These are phyloP conservation scores for Cryptosporidium canis DNA, from an alignment of 169 alveolate species.

Conservation along the genomic window DNA sequence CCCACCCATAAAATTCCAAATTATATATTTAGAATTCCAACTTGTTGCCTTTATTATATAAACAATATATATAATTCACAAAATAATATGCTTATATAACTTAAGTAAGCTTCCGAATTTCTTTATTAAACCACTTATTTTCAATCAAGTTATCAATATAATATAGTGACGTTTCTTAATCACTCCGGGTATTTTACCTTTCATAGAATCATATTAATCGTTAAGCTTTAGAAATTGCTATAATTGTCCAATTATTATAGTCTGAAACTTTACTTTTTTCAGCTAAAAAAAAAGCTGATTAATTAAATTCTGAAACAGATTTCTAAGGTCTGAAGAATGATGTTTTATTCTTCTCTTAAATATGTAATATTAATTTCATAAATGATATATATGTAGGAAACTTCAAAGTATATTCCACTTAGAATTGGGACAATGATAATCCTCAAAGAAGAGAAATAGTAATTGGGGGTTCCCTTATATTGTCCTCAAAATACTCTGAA, in stretches of 20 bases:
- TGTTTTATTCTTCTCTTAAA: neutral
- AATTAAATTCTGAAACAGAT: neutral
- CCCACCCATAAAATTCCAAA: constrained; percentile 72
- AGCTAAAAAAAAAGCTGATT: neutral
- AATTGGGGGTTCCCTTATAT: neutral
- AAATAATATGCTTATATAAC: neutral
- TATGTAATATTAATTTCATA: neutral
- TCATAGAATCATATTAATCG: neutral
- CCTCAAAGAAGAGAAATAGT: neutral
- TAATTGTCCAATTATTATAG: too few species aligned
- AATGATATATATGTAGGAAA: neutral
- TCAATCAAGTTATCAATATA: neutral
- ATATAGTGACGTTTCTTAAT: neutral
- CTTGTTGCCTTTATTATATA: neutral
- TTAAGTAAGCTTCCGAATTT: too few species aligned
- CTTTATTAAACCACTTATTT: neutral
- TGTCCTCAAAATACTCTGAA: neutral
- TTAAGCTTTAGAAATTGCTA: neutral
- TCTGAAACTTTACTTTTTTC: too few species aligned
- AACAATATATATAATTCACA: neutral
- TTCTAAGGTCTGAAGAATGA: neutral
- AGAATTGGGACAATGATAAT: neutral
- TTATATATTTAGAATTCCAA: neutral
- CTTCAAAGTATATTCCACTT: neutral
- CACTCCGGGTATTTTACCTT: neutral